Evolutionary conservation across 1,284 basidiomycete species (phyloP).

Genomic region (Pseudozyma tsukubaensis): DNA sequence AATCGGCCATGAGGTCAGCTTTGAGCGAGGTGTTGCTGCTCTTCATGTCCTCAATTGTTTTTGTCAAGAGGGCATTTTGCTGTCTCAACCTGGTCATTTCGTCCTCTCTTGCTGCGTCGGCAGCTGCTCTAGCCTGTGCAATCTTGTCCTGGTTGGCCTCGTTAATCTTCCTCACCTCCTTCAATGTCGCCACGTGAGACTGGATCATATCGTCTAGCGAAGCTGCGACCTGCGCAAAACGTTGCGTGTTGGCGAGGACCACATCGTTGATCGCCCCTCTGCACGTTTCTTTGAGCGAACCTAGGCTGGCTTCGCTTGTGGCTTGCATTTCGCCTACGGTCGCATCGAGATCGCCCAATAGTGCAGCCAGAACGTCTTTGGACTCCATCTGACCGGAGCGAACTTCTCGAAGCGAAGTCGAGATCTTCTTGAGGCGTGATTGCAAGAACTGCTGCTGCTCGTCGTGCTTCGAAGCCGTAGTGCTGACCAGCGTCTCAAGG

Average conservation of each 20-base stretch:
- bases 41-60: conserved; percentile 78
- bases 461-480: conserved; percentile 74
- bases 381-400: conserved; percentile 63
- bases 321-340: conserved; percentile 75
- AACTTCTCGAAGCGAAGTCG: conserved; percentile 29
- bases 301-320: conserved; percentile 72
- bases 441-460: conserved; percentile 72
- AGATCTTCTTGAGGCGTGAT: conserved; percentile 30
- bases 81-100: conserved; percentile 75
- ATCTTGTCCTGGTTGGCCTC: conserved; percentile 57
- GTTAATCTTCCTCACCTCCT: conserved; percentile 75
- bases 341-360: conserved; percentile 76
- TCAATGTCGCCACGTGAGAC: conserved; percentile 75
- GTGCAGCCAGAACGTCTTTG: conserved; percentile 73
- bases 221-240: conserved; percentile 57
- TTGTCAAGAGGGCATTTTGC: conserved; percentile 79
- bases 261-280: conserved; percentile 68
- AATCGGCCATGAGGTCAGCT: conserved; percentile 78
- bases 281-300: conserved; percentile 67
- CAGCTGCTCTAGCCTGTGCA: conserved; percentile 73
- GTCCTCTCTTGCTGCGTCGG: conserved; percentile 73
- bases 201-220: conserved; percentile 68
- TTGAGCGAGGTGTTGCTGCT: conserved; percentile 76
- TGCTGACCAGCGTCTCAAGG: conserved; percentile 60
- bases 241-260: conserved; percentile 27